Evolutionary conservation across 2,329 filamentous ascomycete species (phyloP), one percentile per base, ranked within the genome.

Genomic region (Byssothecium circinans): DNA sequence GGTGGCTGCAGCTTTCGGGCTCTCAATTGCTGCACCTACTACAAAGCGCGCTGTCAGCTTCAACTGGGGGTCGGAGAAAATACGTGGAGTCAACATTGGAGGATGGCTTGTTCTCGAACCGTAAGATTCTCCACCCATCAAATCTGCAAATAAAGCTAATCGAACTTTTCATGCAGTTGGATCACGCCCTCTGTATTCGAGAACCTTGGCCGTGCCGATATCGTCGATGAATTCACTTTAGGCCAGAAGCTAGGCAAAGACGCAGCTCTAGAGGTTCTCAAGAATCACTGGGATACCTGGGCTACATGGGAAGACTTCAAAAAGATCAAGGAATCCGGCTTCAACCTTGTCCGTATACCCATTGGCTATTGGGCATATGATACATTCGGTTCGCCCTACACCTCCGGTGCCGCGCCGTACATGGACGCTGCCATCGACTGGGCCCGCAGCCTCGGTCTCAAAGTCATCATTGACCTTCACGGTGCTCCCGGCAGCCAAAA

Each of bases 331-430:
- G 65, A 75, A 29, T 74, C 79, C 0, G 81, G 81, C 5, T 80
- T 84, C 67, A 84, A 84, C 61, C 69, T 80, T 8, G 78, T 84
- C 8, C 74, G 81, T 12, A 80, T 84, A 30, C 81, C 81, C 0
- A 73, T 84, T 44, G 80, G 81, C 7, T 84, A 76, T 60, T 84
- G 81, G 81, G 81, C 81, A 14, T 82, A 80, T 52, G 72, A 78
- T 42, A 77, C 79, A 12, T 65, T 67, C 20, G 70, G 71, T 25
- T 68, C 75, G 20, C 75, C 80, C 2, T 84, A 82, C 53, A 74
- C 77, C 2, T 64, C 71, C 49, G 80, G 80, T 4, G 77, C 78
- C 14, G 76, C 76, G 5, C 62, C 66, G 0, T 84, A 82, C 55
- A 68, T 84, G 12, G 80, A 83, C 48, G 69, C 73, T 19, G 81